Conservation (phyloP, 1,284 basidiomycete genomes). For the Moesziomyces globuligerus region DNA sequence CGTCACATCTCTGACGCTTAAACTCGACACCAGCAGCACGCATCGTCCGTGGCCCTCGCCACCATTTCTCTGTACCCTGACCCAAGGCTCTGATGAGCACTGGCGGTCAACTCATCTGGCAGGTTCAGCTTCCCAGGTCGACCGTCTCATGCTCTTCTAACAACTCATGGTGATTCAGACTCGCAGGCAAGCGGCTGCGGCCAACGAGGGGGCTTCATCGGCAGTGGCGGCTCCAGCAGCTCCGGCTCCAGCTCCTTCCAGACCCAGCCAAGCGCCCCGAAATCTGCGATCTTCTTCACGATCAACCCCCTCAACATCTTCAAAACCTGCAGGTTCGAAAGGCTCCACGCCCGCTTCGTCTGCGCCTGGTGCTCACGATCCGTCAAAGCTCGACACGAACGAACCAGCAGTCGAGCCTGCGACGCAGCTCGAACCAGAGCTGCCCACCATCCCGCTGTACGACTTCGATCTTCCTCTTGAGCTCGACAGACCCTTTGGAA, state of each 20-base stretch:
- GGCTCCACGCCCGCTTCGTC: background rate
- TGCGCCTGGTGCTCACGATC: background rate
- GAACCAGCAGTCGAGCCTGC: background rate
- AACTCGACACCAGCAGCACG: too few species aligned
- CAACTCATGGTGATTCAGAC: conserved; percentile 19
- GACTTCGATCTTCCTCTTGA: conserved; percentile 43
- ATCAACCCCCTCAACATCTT: background rate
- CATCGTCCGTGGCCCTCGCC: too few species aligned
- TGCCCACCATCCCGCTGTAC: conserved; percentile 38
- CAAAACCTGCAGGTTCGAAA: background rate
- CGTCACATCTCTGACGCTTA: too few species aligned
- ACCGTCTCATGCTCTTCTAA: background rate
- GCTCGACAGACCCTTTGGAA: conserved; percentile 10
- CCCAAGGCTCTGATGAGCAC: background rate
- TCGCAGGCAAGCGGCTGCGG: conserved; percentile 15
- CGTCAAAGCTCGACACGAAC: background rate
- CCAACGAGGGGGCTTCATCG: background rate
- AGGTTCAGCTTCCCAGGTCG: too few species aligned
- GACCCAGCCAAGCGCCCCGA: background rate
- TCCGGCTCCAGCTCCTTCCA: background rate
- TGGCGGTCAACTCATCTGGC: background rate
- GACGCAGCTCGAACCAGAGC: background rate
- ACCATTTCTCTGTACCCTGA: background rate
- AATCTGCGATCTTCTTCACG: background rate
- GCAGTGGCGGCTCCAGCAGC: background rate